Base-by-base conservation (phyloP, 2,329 filamentous ascomycete genomes). In the Rachicladosporium sp. region DNA sequence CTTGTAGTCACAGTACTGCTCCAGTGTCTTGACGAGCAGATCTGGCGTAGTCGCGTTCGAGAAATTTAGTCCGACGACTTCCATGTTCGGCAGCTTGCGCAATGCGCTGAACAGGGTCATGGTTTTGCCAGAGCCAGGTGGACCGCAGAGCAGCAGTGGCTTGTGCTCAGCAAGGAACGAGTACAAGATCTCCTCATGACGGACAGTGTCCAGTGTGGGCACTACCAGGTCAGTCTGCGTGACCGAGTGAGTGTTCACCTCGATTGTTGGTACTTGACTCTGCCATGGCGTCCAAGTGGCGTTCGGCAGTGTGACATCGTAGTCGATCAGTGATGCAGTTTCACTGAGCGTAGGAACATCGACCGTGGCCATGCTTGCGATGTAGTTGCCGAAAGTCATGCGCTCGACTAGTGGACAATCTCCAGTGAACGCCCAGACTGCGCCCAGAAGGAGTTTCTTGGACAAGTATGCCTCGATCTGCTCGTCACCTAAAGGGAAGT, bases 131-230 rank as follows among this genome's bases (percentile, higher is more conserved):
- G 91, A 98, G 67, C 91, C 91, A 43, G 91, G 91, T 57, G 91
- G 93, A 61, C 91, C 93, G 59, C 91, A 99, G 10, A 99, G 80
- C 38, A 99, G 70, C 11, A 99, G 71, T 9, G 93, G 91, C 67
- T 98, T 98, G 60, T 99, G 91, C 61, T 99, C 91, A 10, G 93
- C 91, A 33, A 99, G 76, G 91, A 91, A 98, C 3, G 93, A 98
- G 68, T 98, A 98, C 10, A 99, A 72, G n/a, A 99, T 85, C 63
- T 96, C 91, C 61, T 99, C 91, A 53, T 99, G 91, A 23, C 91
- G 85, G 33, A 98, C 82, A 21, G 93, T 99, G 59, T 99, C 91
- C 36, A 98, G 69, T 0, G 91, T 99, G 1, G 91, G 93, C 55
- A 99, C 98, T 45, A 99, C 91, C 31, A 96, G 85, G 61, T 99